Evolutionary conservation across 2,329 filamentous ascomycete species (phyloP), one percentile per base, ranked within the genome.

Genomic region (Allantophomopsis lycopodina): DNA sequence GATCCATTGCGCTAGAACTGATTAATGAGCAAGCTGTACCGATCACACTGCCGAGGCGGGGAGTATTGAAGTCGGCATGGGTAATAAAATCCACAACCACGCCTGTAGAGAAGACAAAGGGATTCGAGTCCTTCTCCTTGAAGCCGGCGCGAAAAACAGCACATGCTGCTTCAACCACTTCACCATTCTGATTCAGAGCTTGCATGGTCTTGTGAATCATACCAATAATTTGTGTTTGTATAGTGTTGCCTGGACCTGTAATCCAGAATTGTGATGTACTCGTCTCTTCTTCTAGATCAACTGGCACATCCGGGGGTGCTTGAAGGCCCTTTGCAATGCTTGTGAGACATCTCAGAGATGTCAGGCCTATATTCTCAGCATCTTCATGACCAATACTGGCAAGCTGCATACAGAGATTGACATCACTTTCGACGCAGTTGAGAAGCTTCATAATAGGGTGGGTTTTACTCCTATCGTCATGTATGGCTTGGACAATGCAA

Each of bases 261-360:
- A 56, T 59, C 72, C 73, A 77, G 51, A 68, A 60, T 6, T 53
- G 67, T 15, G 10, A 59, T 51, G 28, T 38, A 36, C 8, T 39
- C 34, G 42, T 23, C 45, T 52, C 44, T 36, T 61, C 57, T 6
- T 84, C 80, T 2, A 88, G 60, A 42, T 88, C 77, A 18, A 88
- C 70, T 0, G 76, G 68, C 2, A 68, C 62, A 41, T 89, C 82
- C 8, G 73, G 68, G 0, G 76, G 74, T 10, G 72, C 71, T 58
- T 88, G 82, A 18, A 86, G 64, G 4, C 80, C 80, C 53, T 76
- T 83, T 1, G 79, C 83, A 48, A 88, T 76, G 42, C 71, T 77
- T 2, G 71, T 65, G 5, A 93, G 63, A 49, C 79, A 87, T 44
- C 78, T 69, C 38, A 91, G 61, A 2, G 78, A 71, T 56, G 46